Percentiles rank a stretch among this genome's conserved stretches.
Conservation (phyloP, 192 early-diverging fungal genomes). For the Podila epicladia region DNA sequence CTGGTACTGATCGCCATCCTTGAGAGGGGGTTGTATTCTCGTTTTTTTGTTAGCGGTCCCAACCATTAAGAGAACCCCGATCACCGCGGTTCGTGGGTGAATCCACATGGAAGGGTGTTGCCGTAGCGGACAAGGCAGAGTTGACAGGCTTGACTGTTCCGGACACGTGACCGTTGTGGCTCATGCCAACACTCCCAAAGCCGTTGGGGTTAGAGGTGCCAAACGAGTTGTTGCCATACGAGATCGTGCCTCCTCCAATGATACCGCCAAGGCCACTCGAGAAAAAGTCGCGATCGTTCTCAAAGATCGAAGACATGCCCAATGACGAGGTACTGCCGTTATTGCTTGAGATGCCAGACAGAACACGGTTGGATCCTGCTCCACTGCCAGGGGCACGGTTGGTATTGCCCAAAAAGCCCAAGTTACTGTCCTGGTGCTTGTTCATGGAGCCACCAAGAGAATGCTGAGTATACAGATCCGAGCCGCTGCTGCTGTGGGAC, state of each 20-base stretch:
- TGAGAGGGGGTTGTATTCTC: neutral
- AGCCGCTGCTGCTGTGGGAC: conserved; percentile 13
- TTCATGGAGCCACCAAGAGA: neutral
- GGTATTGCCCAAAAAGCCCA: conserved; percentile 7
- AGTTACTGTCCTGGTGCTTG: conserved; percentile 9
- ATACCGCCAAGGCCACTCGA: conserved; percentile 45
- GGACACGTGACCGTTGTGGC: neutral
- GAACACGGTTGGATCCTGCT: conserved; percentile 4
- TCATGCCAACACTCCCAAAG: conserved; percentile 1
- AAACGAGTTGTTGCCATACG: conserved; percentile 14
- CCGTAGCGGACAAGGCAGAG: conserved; percentile 9
- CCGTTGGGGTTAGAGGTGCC: neutral
- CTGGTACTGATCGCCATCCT: neutral
- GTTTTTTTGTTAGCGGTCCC: conserved; percentile 18
- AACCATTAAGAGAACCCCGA: conserved; percentile 8
- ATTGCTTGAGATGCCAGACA: conserved; percentile 7
- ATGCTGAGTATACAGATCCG: neutral
- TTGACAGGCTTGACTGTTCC: neutral
- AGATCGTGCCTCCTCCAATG: conserved; percentile 29
- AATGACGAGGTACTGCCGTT: neutral
- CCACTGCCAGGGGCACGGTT: neutral
- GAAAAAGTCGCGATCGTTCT: conserved; percentile 36
- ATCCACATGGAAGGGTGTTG: conserved; percentile 23
- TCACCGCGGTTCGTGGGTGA: conserved; percentile 14
- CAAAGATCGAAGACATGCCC: conserved; percentile 18